Evolutionary conservation across 1,284 basidiomycete genomes (phyloP).

Genomic region (Boletellus sp.): DNA sequence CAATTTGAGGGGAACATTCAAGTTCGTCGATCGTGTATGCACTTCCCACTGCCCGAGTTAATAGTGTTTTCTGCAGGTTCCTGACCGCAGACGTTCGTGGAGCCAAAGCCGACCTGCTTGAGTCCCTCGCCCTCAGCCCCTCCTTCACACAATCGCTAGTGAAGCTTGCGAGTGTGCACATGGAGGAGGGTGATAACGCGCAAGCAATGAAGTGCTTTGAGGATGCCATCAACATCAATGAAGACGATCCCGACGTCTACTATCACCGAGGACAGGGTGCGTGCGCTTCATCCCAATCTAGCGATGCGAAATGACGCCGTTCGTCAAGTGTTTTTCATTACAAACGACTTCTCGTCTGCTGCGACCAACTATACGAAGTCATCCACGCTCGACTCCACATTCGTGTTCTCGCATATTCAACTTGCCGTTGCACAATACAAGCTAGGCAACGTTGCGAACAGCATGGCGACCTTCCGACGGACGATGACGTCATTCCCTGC

Average conservation of each 20-base stretch:
- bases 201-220: constrained; percentile 92
- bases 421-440: constrained; percentile 98
- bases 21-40: constrained; percentile 46
- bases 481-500: constrained; percentile 81
- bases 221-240: constrained; percentile 79
- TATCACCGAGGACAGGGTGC: constrained; percentile 97
- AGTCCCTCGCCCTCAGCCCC: constrained; percentile 73
- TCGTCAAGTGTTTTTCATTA: constrained; percentile 85
- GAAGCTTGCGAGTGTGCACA: constrained; percentile 96
- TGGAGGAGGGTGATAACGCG: constrained; percentile 86
- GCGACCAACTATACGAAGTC: constrained; percentile 91
- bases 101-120: constrained; percentile 85
- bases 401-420: constrained; percentile 96
- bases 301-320: constrained; percentile 2
- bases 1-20: constrained; percentile 95
- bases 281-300: constrained; percentile 12
- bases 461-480: constrained; percentile 87
- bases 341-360: constrained; percentile 84
- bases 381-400: constrained; percentile 75
- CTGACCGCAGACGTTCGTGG: constrained; percentile 80
- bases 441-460: constrained; percentile 70
- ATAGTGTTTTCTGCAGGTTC: constrained; percentile 52
- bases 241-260: constrained; percentile 92
- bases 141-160: constrained; percentile 88
- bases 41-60: background rate